Evolutionary conservation across 306 rosid species (phyloP).

Genomic region (Pyrus pyrifolia): DNA sequence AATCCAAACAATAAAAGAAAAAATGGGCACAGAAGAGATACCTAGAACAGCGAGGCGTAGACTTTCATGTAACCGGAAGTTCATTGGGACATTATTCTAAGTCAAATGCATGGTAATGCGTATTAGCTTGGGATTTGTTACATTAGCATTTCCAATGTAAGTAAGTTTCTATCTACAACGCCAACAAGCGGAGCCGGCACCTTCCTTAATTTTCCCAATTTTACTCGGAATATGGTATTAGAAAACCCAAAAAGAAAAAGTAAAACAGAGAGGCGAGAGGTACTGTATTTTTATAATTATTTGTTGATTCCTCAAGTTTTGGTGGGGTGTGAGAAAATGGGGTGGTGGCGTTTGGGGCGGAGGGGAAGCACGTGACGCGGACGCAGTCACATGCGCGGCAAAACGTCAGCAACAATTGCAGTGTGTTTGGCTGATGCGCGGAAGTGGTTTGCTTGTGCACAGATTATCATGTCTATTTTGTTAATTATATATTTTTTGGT

Average conservation of each 20-base stretch:
- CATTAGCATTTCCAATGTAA: no score
- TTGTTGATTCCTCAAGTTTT: background rate
- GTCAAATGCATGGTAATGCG: background rate
- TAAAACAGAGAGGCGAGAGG: background rate
- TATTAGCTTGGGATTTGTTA: background rate
- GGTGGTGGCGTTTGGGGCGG: constrained; percentile 4
- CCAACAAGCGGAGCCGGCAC: background rate
- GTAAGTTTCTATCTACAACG: background rate
- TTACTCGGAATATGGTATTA: background rate
- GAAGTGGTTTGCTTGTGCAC: constrained; percentile 23
- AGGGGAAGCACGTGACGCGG: constrained; percentile 12
- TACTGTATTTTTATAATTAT: background rate
- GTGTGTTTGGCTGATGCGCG: constrained; percentile 1
- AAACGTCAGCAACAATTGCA: background rate
- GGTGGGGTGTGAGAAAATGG: background rate
- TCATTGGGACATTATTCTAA: no score
- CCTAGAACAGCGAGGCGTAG: no score
- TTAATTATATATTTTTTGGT: background rate
- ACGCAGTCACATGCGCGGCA: background rate
- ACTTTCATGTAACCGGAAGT: background rate
- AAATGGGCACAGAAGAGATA: background rate
- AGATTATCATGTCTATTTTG: background rate
- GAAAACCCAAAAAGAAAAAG: background rate
- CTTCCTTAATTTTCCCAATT: background rate
- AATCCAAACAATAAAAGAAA: background rate